Evolutionary conservation across 148 eudicot genomes (phyloP).

Genomic region (Fagopyrum tataricum): DNA sequence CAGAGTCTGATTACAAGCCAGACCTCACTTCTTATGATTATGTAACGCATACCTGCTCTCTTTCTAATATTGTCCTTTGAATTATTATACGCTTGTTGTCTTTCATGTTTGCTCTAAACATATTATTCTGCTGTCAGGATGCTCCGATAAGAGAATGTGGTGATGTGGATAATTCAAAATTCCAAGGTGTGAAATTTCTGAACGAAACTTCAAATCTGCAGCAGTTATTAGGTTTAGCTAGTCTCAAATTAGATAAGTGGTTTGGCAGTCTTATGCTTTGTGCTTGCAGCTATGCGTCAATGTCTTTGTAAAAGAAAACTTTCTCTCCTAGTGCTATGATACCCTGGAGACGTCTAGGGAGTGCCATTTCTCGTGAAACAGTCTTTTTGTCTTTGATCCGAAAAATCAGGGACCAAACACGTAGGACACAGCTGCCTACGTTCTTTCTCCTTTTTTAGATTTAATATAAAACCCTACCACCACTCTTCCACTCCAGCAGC

Average conservation of each 20-base stretch:
- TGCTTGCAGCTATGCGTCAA: neutral
- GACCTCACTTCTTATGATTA: slow-evolving; percentile 98
- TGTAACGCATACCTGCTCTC: slow-evolving; percentile 40
- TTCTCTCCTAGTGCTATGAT: neutral
- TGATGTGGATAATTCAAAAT: slow-evolving; percentile 84
- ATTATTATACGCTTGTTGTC: neutral
- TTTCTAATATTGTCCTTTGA: neutral
- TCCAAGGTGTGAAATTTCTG: slow-evolving; percentile 39
- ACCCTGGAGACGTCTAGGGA: too few relatives aligned
- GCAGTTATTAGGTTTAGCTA: neutral
- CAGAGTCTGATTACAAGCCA: slow-evolving; percentile 77
- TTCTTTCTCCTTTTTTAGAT: too few relatives aligned
- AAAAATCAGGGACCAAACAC: too few relatives aligned
- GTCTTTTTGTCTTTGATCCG: neutral
- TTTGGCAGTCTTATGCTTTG: neutral
- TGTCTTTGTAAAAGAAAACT: neutral
- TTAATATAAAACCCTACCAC: too few relatives aligned
- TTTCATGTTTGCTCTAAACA: neutral
- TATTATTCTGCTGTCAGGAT: slow-evolving; percentile 43
- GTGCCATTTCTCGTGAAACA: neutral
- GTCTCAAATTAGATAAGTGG: neutral
- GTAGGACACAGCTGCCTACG: too few relatives aligned
- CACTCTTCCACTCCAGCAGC: too few relatives aligned
- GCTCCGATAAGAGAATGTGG: slow-evolving; percentile 94
- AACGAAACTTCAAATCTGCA: neutral